A percentile compares a stretch with the other conserved stretches of the same genome.
These are phyloP conservation scores for Cadophora sp. DNA, from an alignment of 2,329 filamentous ascomycete species.

Conservation along the genomic window DNA sequence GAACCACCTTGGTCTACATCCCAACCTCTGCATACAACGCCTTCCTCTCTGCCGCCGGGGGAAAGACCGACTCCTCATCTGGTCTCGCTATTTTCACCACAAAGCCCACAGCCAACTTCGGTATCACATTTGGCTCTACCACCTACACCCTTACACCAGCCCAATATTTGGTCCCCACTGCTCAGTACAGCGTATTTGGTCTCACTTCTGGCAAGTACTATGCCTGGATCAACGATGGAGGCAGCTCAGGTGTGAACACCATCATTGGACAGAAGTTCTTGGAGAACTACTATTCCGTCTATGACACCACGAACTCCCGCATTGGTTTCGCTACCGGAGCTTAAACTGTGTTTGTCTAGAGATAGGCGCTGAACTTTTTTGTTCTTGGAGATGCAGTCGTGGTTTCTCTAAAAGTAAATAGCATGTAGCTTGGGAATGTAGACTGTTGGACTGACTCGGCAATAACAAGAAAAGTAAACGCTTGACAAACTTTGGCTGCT, in stretches of 20 bases:
- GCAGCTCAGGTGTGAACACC: conserved; percentile 40
- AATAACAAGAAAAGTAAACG: too few relatives aligned
- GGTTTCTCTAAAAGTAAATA: too few relatives aligned
- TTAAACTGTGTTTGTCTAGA: conserved; percentile 18
- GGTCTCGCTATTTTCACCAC: conserved; percentile 40
- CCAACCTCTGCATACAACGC: conserved; percentile 51
- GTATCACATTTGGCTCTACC: conserved; percentile 41
- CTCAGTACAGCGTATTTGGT: conserved; percentile 39
- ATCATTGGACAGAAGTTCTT: conserved; percentile 45
- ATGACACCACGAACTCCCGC: conserved; percentile 37
- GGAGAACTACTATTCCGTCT: conserved; percentile 45
- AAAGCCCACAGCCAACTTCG: conserved; percentile 43
- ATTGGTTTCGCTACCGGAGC: conserved; percentile 39
- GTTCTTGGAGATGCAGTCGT: too few relatives aligned
- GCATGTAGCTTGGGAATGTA: too few relatives aligned
- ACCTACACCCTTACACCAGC: conserved; percentile 42
- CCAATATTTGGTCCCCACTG: conserved; percentile 41
- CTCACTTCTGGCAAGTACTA: conserved; percentile 42
- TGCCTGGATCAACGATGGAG: conserved; percentile 43
- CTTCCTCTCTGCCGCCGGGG: conserved; percentile 42
- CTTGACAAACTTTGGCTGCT: too few relatives aligned
- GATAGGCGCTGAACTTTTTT: too few relatives aligned
- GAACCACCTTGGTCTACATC: conserved; percentile 79
- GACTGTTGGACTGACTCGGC: too few relatives aligned
- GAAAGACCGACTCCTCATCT: conserved; percentile 37